Base-by-base conservation (phyloP, 169 alveolate species). In the Eimeria falciformis region DNA sequence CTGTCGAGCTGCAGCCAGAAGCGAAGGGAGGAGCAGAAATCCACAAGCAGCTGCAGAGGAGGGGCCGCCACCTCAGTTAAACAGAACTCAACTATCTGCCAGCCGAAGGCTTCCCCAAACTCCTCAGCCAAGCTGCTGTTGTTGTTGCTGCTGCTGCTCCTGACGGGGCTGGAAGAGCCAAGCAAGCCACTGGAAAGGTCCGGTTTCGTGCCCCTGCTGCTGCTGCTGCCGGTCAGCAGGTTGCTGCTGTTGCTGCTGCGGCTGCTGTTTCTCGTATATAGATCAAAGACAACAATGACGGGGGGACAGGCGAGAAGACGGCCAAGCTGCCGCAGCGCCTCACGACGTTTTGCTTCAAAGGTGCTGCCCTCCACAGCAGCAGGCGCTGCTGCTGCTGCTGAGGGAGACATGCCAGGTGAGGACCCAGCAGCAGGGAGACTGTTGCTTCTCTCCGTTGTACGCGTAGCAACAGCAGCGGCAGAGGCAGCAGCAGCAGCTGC, bases 1-100 rank as follows among this genome's bases (percentile, higher is more conserved):
- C 82, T 50, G 66, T 84, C 91, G 27, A 66, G 83, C 71, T 65
- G 91, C 29, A 62, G 66, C 91, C 91, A 84, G 33, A 45, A 84
- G 56, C 69, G 47, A n/a, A 84, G 27, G 17, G 83, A 84, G 37
- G 83, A 62, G 82, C 91, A 84, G 37, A 65, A 84, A 37, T 66
- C 82, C 46, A 66, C 71, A 12, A 84, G 82, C 83, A 65, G 71
- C 71, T 62, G 81, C 82, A 84, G 53, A 33, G 83, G 75, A 6
- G 91, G 91, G 46, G 91, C 81, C 69, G 71, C 91, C 12, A 84
- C 82, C 14, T 84, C 82, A 0, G 83, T 47, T 17, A 69, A 21
- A 7, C 77, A 46, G 55, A 58, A 84, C 71, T 69, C 69, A 3
- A 84, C 56, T 3, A 84, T 50, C 83, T 84, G 91, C 65, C 77